Percentiles rank a stretch among this genome's conserved stretches.
phyloP scores from a whole-genome alignment of 768 basidiomycete species.

The Tulasnella sp. region DNA sequence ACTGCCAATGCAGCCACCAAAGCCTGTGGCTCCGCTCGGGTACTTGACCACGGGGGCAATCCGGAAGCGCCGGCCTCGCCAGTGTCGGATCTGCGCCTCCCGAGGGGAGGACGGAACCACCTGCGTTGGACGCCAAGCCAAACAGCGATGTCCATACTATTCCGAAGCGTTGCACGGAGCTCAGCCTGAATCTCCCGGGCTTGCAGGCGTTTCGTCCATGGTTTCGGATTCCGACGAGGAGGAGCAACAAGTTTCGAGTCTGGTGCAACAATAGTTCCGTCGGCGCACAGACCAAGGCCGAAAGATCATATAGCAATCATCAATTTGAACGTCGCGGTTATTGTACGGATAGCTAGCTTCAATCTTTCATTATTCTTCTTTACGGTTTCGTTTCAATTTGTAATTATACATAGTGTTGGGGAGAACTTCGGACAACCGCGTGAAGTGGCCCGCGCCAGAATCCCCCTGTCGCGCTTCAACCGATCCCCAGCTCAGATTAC shows the following conservation, averaged over 20 bases:
- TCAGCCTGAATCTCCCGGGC: neutral
- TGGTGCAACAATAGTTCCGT: neutral
- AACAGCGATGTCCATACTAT: slow-evolving; percentile 16
- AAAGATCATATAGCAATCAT: neutral
- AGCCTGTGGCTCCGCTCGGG: slow-evolving; percentile 2
- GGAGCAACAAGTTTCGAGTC: slow-evolving; percentile 1
- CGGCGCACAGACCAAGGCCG: neutral
- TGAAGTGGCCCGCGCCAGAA: neutral
- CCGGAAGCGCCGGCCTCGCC: slow-evolving; percentile 12
- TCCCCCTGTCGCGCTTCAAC: slow-evolving; percentile 9
- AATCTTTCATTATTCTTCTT: slow-evolving; percentile 2
- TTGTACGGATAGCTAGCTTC: neutral
- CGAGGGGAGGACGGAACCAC: slow-evolving; percentile 17
- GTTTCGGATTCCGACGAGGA: slow-evolving; percentile 9
- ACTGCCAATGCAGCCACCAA: neutral
- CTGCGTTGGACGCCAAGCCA: slow-evolving; percentile 16
- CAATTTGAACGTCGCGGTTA: neutral
- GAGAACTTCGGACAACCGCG: slow-evolving; percentile 4
- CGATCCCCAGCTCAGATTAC: slow-evolving; percentile 6
- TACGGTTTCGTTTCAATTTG: neutral
- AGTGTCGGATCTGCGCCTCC: slow-evolving; percentile 20
- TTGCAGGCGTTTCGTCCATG: neutral
- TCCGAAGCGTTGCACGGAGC: neutral
- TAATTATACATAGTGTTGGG: neutral
- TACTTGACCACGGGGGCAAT: slow-evolving; percentile 1